Conservation (phyloP, 2,329 filamentous ascomycete species). For the Phyllosticta citribraziliensis region DNA sequence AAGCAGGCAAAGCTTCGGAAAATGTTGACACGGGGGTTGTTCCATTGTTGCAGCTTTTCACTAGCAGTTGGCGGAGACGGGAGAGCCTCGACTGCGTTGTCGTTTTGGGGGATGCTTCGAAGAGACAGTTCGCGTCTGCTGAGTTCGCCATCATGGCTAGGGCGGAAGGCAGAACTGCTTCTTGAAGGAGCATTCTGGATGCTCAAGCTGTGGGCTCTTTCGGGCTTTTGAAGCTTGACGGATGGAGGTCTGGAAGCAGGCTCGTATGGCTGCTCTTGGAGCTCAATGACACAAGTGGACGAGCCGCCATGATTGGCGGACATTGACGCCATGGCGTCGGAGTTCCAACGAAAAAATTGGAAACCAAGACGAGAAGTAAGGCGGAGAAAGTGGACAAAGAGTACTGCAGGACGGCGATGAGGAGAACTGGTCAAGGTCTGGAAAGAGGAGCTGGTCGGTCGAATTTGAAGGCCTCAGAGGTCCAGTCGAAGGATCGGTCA, state of each 20-base stretch:
- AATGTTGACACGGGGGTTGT: slow-evolving; percentile 48
- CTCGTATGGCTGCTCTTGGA: slow-evolving; percentile 15
- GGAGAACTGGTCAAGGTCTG: not conserved
- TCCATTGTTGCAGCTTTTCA: slow-evolving; percentile 49
- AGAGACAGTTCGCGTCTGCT: not conserved
- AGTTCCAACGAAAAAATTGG: not conserved
- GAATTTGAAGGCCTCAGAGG: not conserved
- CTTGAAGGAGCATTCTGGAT: slow-evolving; percentile 1
- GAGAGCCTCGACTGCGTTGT: slow-evolving; percentile 29
- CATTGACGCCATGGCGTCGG: slow-evolving; percentile 4
- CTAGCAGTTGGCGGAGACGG: slow-evolving; percentile 35
- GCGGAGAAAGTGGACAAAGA: not conserved
- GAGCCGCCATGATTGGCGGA: slow-evolving; percentile 22
- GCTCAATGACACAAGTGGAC: slow-evolving; percentile 26
- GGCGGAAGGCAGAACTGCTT: not conserved
- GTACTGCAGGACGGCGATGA: not conserved
- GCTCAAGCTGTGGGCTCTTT: slow-evolving; percentile 1
- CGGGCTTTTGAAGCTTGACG: slow-evolving; percentile 12
- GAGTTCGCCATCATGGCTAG: not conserved
- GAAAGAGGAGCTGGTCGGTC: not conserved
- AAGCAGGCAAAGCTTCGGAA: slow-evolving; percentile 51
- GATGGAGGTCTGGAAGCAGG: slow-evolving; percentile 10
- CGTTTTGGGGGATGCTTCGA: slow-evolving; percentile 5
- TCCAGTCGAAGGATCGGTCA: not conserved
- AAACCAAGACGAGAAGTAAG: not conserved